Evolutionary conservation across 1,284 basidiomycete species (phyloP).

Genomic region (Bondarzewia mesenterica): DNA sequence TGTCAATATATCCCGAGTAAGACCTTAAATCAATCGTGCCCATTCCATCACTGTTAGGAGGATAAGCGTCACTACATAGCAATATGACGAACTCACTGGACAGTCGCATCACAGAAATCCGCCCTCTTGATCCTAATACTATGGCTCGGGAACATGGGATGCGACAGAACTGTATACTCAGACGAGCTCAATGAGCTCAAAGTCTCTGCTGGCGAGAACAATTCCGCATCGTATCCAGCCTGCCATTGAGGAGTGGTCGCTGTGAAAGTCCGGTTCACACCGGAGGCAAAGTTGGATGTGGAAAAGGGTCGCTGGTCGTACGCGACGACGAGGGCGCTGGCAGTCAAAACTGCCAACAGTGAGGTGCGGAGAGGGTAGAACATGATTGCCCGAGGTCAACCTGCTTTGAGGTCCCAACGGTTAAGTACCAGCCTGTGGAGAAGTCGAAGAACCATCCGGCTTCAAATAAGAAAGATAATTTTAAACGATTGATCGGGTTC

Average conservation of each 20-base stretch:
- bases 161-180: constrained; percentile 11
- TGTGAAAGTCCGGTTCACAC: neutral
- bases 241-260: neutral
- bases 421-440: too few relatives aligned
- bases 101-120: constrained; percentile 14
- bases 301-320: too few relatives aligned
- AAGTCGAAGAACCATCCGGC: too few relatives aligned
- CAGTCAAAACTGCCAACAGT: too few relatives aligned
- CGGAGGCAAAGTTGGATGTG: neutral
- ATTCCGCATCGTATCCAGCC: neutral
- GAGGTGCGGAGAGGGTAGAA: too few relatives aligned
- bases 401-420: too few relatives aligned
- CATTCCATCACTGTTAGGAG: neutral
- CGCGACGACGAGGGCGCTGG: too few relatives aligned
- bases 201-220: constrained; percentile 9
- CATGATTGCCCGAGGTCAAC: too few relatives aligned
- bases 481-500: too few relatives aligned
- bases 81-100: constrained; percentile 8
- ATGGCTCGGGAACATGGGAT: constrained; percentile 11
- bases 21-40: constrained; percentile 1
- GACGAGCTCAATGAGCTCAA: constrained; percentile 6
- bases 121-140: constrained; percentile 13
- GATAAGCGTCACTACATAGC: neutral
- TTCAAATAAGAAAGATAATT: too few relatives aligned
- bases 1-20: constrained; percentile 18